These are phyloP conservation scores for Aulographum hederae DNA, from an alignment of 2,329 filamentous ascomycete species.

Conservation along the genomic window DNA sequence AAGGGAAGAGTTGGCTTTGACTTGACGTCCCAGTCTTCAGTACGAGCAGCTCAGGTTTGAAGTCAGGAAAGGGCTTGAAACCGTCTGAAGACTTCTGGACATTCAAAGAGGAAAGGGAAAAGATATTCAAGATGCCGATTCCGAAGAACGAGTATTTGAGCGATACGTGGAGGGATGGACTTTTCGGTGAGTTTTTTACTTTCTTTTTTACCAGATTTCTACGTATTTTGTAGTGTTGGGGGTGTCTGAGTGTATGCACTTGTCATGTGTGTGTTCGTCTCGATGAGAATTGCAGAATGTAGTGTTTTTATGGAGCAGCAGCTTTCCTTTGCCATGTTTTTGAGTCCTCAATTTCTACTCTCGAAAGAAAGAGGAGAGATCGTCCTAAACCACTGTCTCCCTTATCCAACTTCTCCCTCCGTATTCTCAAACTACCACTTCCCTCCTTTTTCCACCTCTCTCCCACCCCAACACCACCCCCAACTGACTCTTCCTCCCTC, in stretches of 20 bases:
- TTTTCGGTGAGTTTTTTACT: slow-evolving; percentile 46
- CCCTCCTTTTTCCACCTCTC: not conserved
- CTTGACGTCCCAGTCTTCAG: no score
- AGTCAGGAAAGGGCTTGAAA: no score
- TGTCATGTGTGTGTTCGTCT: not conserved
- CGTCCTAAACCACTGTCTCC: not conserved
- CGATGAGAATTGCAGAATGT: not conserved
- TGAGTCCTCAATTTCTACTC: not conserved
- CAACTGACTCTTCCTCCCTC: slow-evolving; percentile 2
- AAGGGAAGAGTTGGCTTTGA: no score
- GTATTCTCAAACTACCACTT: no score
- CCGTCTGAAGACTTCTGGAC: no score
- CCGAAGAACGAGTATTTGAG: slow-evolving; percentile 62
- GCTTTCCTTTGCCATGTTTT: not conserved
- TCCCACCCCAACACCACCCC: not conserved
- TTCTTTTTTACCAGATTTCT: not conserved
- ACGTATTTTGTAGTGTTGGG: no score
- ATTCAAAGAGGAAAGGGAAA: no score
- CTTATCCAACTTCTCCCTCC: not conserved
- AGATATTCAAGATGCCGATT: slow-evolving; percentile 57
- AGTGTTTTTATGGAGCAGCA: not conserved
- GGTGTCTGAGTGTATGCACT: no score
- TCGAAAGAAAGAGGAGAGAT: not conserved
- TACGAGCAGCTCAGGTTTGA: no score
- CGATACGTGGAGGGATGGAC: slow-evolving; percentile 67